phyloP scores from a whole-genome alignment of 306 rosid genomes.

The Prunus armeniaca region DNA sequence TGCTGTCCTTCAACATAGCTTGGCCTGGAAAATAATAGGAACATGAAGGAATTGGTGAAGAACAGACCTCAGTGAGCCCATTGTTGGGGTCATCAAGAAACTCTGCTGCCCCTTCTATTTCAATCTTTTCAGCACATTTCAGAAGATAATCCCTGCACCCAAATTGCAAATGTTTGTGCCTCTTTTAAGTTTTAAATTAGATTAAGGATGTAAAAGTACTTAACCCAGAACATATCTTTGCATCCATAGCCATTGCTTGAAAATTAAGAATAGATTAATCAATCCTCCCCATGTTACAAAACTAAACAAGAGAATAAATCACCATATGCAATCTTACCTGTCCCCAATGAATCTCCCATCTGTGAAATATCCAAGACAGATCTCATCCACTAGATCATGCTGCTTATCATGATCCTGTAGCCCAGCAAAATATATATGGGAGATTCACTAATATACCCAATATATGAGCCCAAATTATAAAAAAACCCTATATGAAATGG shows the following conservation, averaged over 20 bases:
- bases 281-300: too few species aligned
- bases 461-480: too few species aligned
- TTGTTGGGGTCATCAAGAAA: slow-evolving; percentile 68
- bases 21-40: too few species aligned
- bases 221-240: neutral
- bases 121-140: slow-evolving; percentile 67
- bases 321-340: slow-evolving; percentile 27
- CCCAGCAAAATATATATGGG: slow-evolving; percentile 63
- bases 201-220: neutral
- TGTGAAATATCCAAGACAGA: slow-evolving; percentile 75
- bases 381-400: slow-evolving; percentile 79
- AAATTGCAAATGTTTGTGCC: slow-evolving; percentile 25
- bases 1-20: neutral
- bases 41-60: neutral
- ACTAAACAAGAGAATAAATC: too few species aligned
- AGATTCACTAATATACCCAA: too few species aligned
- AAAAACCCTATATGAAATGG: too few species aligned
- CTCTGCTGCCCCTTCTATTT: slow-evolving; percentile 76
- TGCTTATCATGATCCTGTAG: slow-evolving; percentile 72
- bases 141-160: slow-evolving; percentile 70
- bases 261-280: too few species aligned
- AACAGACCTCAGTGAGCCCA: slow-evolving; percentile 64
- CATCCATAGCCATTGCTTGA: too few species aligned
- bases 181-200: neutral
- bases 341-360: slow-evolving; percentile 78